Evolutionary conservation across 352 stramenopile genomes (phyloP).

Genomic region (Phytophthora niederhauseri): DNA sequence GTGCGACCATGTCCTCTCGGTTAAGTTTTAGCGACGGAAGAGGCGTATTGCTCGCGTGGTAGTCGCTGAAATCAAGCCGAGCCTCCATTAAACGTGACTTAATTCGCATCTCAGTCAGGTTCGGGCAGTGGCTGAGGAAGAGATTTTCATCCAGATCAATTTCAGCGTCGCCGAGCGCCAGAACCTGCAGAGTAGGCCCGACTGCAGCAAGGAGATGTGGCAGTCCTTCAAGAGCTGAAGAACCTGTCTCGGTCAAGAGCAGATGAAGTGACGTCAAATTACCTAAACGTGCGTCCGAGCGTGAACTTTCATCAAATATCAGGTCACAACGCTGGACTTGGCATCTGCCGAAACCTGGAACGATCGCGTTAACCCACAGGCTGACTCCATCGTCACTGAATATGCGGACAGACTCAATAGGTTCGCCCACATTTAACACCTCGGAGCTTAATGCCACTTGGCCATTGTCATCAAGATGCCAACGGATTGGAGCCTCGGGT

Average conservation of each 20-base stretch:
- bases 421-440: background rate
- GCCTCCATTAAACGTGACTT: background rate
- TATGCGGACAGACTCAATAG: background rate
- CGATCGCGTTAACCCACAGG: background rate
- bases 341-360: background rate
- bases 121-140: background rate
- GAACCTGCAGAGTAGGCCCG: background rate
- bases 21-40: background rate
- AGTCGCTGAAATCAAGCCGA: background rate
- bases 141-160: background rate
- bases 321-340: background rate
- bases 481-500: background rate
- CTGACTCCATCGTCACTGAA: background rate
- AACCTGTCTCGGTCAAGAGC: background rate
- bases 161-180: background rate
- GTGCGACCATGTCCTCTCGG: background rate
- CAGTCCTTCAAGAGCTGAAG: background rate
- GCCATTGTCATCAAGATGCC: background rate
- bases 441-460: background rate
- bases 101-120: background rate
- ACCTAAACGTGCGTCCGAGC: too few species aligned
- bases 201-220: background rate
- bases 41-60: background rate
- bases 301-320: background rate
- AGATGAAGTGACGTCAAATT: background rate